Conservation (phyloP, 164 flowering plant genomes). For the Liquidambar formosana region DNA sequence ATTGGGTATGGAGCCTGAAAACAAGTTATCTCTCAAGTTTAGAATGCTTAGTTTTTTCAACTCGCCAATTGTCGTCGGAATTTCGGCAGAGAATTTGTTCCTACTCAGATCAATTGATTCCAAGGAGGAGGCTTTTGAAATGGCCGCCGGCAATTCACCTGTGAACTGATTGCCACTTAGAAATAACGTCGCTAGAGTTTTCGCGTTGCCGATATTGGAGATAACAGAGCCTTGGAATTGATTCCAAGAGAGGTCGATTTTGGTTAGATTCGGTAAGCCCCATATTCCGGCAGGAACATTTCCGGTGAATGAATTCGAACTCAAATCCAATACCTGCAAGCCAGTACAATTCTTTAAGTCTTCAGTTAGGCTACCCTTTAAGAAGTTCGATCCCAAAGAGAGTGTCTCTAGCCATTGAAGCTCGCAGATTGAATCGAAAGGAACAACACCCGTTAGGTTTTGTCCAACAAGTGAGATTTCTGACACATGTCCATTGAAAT, state of each 20-base stretch:
- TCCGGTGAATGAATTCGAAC: slow-evolving; percentile 41
- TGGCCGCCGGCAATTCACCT: slow-evolving; percentile 1
- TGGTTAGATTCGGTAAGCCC: no score
- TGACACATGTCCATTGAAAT: slow-evolving; percentile 29
- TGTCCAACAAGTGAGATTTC: slow-evolving; percentile 36
- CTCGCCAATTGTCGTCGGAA: slow-evolving; percentile 7
- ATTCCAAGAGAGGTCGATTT: no score
- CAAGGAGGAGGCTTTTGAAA: not conserved
- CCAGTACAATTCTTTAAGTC: slow-evolving; percentile 41
- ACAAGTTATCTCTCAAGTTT: not conserved
- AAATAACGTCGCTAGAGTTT: no score
- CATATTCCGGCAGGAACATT: slow-evolving; percentile 50
- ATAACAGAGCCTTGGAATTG: no score
- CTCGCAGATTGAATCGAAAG: slow-evolving; percentile 47
- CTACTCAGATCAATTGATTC: not conserved
- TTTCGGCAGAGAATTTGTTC: not conserved
- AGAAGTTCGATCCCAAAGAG: slow-evolving; percentile 35
- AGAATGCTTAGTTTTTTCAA: slow-evolving; percentile 5
- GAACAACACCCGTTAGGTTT: slow-evolving; percentile 35
- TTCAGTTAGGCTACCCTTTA: slow-evolving; percentile 35
- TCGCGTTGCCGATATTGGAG: no score
- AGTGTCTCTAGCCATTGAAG: slow-evolving; percentile 43
- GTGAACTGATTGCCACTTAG: no score
- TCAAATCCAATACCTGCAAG: slow-evolving; percentile 47
- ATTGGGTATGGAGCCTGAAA: slow-evolving; percentile 9